Percentiles rank a stretch among this genome's conserved stretches.
phyloP scores from a whole-genome alignment of 768 basidiomycete species.

The Austroboletus eburneus region DNA sequence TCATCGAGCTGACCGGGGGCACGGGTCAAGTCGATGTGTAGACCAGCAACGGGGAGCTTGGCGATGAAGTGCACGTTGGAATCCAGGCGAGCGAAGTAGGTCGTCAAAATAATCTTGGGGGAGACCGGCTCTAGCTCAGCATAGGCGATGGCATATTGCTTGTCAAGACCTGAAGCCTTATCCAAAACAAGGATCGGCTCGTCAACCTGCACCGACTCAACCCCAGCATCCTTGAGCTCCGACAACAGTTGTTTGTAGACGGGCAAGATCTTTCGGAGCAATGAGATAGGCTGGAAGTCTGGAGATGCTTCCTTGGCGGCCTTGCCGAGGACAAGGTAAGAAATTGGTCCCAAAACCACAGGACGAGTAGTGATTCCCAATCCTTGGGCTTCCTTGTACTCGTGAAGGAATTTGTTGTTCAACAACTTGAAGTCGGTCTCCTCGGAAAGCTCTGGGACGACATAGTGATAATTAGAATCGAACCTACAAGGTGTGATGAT shows the following conservation, averaged over 20 bases:
- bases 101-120: slow-evolving; percentile 91
- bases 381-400: slow-evolving; percentile 92
- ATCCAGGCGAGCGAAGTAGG: slow-evolving; percentile 96
- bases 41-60: slow-evolving; percentile 88
- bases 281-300: slow-evolving; percentile 86
- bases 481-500: slow-evolving; percentile 52
- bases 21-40: slow-evolving; percentile 96
- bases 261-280: slow-evolving; percentile 85
- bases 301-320: slow-evolving; percentile 76
- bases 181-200: slow-evolving; percentile 97
- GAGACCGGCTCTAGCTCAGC: slow-evolving; percentile 74
- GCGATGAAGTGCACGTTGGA: slow-evolving; percentile 83
- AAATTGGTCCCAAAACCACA: slow-evolving; percentile 91
- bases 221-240: slow-evolving; percentile 91
- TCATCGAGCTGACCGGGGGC: slow-evolving; percentile 85
- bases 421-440: slow-evolving; percentile 90
- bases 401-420: slow-evolving; percentile 92
- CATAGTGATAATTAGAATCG: slow-evolving; percentile 98
- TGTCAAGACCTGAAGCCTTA: slow-evolving; percentile 67
- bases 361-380: slow-evolving; percentile 89
- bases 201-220: slow-evolving; percentile 92
- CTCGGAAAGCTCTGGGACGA: slow-evolving; percentile 94
- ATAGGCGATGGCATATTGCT: slow-evolving; percentile 79
- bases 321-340: slow-evolving; percentile 94
- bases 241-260: slow-evolving; percentile 87